Base-by-base conservation (phyloP, 1,284 basidiomycete species). In the Trichosporon sp. region DNA sequence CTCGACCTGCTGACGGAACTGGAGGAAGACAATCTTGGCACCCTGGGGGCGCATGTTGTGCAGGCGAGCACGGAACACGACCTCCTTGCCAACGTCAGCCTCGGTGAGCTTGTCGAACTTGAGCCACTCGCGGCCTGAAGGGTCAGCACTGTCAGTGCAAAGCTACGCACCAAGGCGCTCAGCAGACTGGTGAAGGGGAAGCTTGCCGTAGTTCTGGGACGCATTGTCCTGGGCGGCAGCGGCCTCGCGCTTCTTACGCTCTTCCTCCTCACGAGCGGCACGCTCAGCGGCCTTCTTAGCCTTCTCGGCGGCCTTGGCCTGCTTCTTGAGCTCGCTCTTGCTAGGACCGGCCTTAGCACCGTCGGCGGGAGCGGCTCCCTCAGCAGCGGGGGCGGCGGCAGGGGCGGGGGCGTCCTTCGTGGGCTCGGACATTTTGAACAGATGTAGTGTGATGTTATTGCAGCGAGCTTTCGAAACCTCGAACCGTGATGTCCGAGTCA, bases 261-360 rank as follows among this genome's bases (percentile, higher is more conserved):
- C 87, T 74, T 93, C 92, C 66, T 90, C 87, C 71, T 89, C 89
- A 77, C 90, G 91, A 15, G 91, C 92, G 6, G 88, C 89, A 74
- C 89, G 90, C 80, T 93, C 92, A 38, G 91, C 91, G 5, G 91
- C 92, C 83, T 94, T 95, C 83, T 91, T 91, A 27, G 91, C 92
- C 80, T 99, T 98, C 83, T 97, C 94, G 21, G 90, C 91, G 72
- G 92, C 91, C 83, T 96, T 97, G 32, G 92, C 92, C 35, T 90
- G 88, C 85, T 95, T 97, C 86, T 98, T 98, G 73, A 95, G 85
- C 78, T 96, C 94, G 79, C 87, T 93, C 85, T 98, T 98, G 70
- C 91, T 90, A 7, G 91, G 90, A 32, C 79, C 80, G 66, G 76
- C 73, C 62, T 78, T 66, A 38, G 71, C 74, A 18, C 68, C 71